Evolutionary conservation across 1,284 basidiomycete genomes (phyloP).

Genomic region (Cystobasidiaceae sp.): DNA sequence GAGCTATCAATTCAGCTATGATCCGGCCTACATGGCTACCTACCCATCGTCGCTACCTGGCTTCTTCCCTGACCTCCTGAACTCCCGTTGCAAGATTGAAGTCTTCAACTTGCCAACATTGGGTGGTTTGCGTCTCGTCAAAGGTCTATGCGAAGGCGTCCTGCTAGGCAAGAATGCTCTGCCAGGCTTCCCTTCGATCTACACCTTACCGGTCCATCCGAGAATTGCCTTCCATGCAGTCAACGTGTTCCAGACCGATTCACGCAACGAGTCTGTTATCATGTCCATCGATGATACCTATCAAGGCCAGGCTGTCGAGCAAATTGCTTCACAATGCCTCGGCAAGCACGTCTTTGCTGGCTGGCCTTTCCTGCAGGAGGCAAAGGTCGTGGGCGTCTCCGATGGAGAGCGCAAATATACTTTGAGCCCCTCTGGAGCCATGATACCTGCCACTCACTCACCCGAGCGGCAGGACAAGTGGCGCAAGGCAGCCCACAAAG

Average conservation of each 20-base stretch:
- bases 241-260: conserved; percentile 87
- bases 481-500: conserved; percentile 59
- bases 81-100: conserved; percentile 72
- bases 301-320: conserved; percentile 58
- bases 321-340: conserved; percentile 68
- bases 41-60: conserved; percentile 90
- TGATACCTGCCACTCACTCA: conserved; percentile 43
- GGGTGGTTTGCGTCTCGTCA: conserved; percentile 75
- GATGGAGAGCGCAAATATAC: conserved; percentile 86
- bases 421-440: conserved; percentile 55
- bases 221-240: conserved; percentile 79
- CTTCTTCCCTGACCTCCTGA: conserved; percentile 85
- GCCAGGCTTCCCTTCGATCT: conserved; percentile 91
- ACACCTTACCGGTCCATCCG: conserved; percentile 77
- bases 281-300: conserved; percentile 66
- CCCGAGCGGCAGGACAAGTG: conserved; percentile 12
- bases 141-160: conserved; percentile 84
- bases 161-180: conserved; percentile 77
- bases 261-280: conserved; percentile 85
- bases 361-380: conserved; percentile 96
- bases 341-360: conserved; percentile 72
- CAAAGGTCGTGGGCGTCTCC: conserved; percentile 76
- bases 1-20: conserved; percentile 72
- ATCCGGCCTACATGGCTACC: conserved; percentile 57
- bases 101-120: conserved; percentile 82